These are phyloP conservation scores for Yamadazyma membranifaciens DNA, from an alignment of 1,139 yeast genomes.

Conservation along the genomic window DNA sequence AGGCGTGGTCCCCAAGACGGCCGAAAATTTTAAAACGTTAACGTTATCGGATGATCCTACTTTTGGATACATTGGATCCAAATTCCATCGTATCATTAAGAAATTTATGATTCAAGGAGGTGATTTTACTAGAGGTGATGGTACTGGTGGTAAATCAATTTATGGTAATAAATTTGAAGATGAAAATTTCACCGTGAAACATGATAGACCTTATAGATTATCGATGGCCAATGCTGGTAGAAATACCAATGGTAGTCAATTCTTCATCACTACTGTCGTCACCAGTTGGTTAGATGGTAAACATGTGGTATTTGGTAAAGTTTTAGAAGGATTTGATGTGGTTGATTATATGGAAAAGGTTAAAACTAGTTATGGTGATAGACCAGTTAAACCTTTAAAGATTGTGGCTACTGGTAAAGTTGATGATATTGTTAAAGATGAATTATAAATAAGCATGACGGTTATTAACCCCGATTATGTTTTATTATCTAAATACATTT, in stretches of 20 bases:
- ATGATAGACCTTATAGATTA: slow-evolving; percentile 56
- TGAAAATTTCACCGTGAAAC: slow-evolving; percentile 56
- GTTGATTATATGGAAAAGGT: slow-evolving; percentile 55
- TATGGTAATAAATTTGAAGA: slow-evolving; percentile 58
- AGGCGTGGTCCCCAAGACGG: slow-evolving; percentile 59
- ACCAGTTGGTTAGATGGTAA: slow-evolving; percentile 65
- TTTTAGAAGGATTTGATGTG: slow-evolving; percentile 64
- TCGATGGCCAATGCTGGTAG: slow-evolving; percentile 68
- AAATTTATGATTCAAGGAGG: slow-evolving; percentile 65
- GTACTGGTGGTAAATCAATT: slow-evolving; percentile 60
- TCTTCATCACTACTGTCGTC: slow-evolving; percentile 61
- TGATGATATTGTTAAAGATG: slow-evolving; percentile 26
- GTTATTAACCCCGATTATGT: no score
- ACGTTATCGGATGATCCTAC: slow-evolving; percentile 60
- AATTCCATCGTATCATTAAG: slow-evolving; percentile 59
- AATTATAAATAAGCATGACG: slow-evolving; percentile 21
- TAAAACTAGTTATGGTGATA: slow-evolving; percentile 47
- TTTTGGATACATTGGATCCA: slow-evolving; percentile 48
- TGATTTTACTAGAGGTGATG: slow-evolving; percentile 58
- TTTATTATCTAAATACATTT: background rate
- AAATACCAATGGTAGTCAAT: slow-evolving; percentile 63
- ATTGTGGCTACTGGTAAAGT: slow-evolving; percentile 50
- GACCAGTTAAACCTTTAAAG: slow-evolving; percentile 51
- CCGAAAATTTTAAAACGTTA: slow-evolving; percentile 56
- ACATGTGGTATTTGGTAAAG: slow-evolving; percentile 84